phyloP scores from a whole-genome alignment of 768 basidiomycete genomes.

The Panus rudis region DNA sequence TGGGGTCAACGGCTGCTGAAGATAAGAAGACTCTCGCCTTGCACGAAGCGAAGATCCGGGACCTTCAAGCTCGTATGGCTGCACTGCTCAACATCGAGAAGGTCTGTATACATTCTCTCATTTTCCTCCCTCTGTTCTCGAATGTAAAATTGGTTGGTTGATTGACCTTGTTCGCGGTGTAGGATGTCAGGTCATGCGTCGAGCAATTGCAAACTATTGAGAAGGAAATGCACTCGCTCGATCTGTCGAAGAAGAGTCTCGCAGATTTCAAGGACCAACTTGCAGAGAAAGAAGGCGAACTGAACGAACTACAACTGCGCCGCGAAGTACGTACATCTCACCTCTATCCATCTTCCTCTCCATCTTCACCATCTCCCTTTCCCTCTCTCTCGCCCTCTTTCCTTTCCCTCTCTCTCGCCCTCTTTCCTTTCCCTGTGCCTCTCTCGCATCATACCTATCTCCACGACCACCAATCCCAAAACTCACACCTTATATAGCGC shows the following conservation, averaged over 20 bases:
- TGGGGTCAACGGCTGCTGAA: constrained; percentile 58
- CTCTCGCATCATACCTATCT: background rate
- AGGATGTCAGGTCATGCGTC: constrained; percentile 68
- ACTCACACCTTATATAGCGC: constrained; percentile 41
- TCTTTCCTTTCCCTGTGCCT: background rate
- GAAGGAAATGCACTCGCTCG: constrained; percentile 57
- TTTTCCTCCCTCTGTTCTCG: constrained; percentile 1
- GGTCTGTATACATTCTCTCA: constrained; percentile 28
- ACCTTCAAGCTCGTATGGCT: constrained; percentile 68
- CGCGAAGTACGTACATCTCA: constrained; percentile 48
- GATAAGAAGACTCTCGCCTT: constrained; percentile 61
- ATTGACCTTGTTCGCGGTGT: background rate
- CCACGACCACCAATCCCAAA: background rate
- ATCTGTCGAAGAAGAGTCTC: constrained; percentile 59
- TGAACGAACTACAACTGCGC: constrained; percentile 57
- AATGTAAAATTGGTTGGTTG: background rate
- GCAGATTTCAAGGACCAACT: constrained; percentile 61
- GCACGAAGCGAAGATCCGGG: constrained; percentile 70
- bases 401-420: too few species aligned
- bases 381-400: too few species aligned
- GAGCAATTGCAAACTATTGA: constrained; percentile 75
- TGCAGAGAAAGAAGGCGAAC: constrained; percentile 69
- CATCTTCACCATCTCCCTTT: background rate
- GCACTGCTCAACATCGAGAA: constrained; percentile 71
- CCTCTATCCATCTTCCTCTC: background rate